These are phyloP conservation scores for Russula ochroleuca DNA, from an alignment of 768 basidiomycete genomes.

Conservation along the genomic window DNA sequence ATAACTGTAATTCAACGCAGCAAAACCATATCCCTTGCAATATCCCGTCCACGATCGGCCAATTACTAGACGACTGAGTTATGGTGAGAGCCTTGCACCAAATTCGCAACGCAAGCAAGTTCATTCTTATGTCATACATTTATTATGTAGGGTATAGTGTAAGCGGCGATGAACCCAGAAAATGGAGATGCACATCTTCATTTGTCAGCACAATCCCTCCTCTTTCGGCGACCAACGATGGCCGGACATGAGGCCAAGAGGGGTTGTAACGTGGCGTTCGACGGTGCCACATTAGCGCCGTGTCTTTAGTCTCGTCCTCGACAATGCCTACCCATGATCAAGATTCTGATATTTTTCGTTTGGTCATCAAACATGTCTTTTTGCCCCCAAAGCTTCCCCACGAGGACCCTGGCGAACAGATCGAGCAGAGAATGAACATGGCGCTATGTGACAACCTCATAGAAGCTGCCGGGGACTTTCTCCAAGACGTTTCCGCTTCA, in stretches of 20 bases:
- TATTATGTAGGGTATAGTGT: background rate
- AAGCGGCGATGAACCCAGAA: too few relatives aligned
- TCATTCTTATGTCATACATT: background rate
- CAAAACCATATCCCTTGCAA: too few relatives aligned
- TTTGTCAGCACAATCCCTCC: background rate
- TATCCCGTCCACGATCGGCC: too few relatives aligned
- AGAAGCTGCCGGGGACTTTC: slow-evolving; percentile 1
- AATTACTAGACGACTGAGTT: too few relatives aligned
- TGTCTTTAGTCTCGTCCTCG: background rate
- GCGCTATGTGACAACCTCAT: slow-evolving; percentile 7
- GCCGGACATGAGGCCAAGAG: too few relatives aligned
- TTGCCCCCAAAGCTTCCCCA: slow-evolving; percentile 20
- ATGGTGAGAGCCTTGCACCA: too few relatives aligned
- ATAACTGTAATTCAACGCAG: too few relatives aligned
- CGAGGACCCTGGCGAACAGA: background rate
- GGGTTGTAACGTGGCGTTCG: background rate
- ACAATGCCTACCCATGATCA: slow-evolving; percentile 2
- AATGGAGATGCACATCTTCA: background rate
- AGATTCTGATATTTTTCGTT: background rate
- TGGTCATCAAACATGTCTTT: slow-evolving; percentile 11
- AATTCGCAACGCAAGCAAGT: too few relatives aligned
- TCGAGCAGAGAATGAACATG: background rate
- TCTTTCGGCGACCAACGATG: too few relatives aligned
- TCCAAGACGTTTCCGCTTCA: background rate
- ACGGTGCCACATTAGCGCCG: background rate